Evolutionary conservation across 2,329 filamentous ascomycete genomes (phyloP), one percentile per base, ranked within the genome.

Genomic region (Fusarium aywerte): DNA sequence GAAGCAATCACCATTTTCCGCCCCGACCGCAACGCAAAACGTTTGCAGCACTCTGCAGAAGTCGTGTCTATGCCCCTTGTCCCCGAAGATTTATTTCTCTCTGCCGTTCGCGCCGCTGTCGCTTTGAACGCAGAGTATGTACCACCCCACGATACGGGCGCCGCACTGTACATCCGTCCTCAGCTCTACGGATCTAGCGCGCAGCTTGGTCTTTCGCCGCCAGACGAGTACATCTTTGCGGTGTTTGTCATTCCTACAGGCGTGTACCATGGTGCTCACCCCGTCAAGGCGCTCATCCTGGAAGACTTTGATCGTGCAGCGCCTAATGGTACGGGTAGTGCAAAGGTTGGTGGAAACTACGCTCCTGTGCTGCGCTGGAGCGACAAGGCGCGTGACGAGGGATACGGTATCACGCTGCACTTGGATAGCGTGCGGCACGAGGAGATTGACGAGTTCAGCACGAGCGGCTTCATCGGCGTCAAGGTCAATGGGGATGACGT

Each of bases 291-390:
- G 3, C 81, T 97, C 52, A 91, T 98, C 61, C 84, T 98, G 4
- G 95, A 98, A 74, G 90, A 96, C 29, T 98, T 98, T 76, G 95
- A 98, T 78, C 92, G 95, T 29, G 88, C 94, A 0, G 95, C 95
- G n/a, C 95, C 96, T 1, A 88, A 93, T 73, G 95, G 95, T 1
- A 96, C 92, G 0, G 95, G 95, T 0, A 90, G 88, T 65, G 95
- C 93, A n/a, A 98, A 98, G 81, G 86, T 98, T 4, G 95, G 96
- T 25, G 96, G 95, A 15, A 98, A 98, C 81, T 98, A 98, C 76
- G 95, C 94, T 11, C 95, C 95, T 4, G 95, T 98, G 7, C 80
- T 98, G 74, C 85, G 91, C 56, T 93, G 92, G 85, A 96, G 92
- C 75, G 93, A 97, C 73, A 90, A 87, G 74, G 95, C 96, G 1